phyloP scores from a whole-genome alignment of 73 alveolate species.

The Durusdinium trenchii region DNA sequence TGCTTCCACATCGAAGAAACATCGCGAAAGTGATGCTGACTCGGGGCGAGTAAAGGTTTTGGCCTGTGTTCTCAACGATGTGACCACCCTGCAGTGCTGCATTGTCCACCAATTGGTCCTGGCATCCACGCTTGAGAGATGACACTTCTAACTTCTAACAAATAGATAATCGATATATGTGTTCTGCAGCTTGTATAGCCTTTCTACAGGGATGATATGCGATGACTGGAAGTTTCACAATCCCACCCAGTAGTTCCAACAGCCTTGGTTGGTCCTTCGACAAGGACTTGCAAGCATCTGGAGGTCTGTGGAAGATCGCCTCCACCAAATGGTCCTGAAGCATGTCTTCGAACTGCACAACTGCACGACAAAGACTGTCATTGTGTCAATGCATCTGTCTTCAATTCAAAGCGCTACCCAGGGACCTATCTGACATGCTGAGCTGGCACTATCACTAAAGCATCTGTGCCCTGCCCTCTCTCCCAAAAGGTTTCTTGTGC shows the following conservation, averaged over 20 bases:
- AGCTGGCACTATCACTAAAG: too few relatives aligned
- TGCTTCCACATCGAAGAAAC: neutral
- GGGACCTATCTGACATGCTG: too few relatives aligned
- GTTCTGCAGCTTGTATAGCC: too few relatives aligned
- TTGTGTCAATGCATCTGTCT: neutral
- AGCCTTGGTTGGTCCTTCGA: too few relatives aligned
- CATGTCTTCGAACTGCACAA: neutral
- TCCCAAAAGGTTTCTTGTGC: too few relatives aligned
- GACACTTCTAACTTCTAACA: neutral
- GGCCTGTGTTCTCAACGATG: constrained; percentile 75
- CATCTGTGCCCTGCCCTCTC: too few relatives aligned
- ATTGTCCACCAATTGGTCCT: constrained; percentile 77
- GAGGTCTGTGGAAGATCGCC: constrained; percentile 57
- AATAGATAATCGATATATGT: neutral
- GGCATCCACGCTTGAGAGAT: neutral
- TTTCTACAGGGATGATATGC: too few relatives aligned
- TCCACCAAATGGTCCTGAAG: constrained; percentile 72
- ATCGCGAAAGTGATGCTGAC: neutral
- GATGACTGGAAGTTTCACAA: neutral
- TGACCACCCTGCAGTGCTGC: constrained; percentile 73
- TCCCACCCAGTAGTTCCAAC: neutral
- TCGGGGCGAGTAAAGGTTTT: constrained; percentile 48
- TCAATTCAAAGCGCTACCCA: too few relatives aligned
- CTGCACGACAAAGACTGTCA: neutral
- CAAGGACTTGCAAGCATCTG: constrained; percentile 27